Conservation (phyloP, 805 yeast species). For the Yamadazyma scolyti region DNA sequence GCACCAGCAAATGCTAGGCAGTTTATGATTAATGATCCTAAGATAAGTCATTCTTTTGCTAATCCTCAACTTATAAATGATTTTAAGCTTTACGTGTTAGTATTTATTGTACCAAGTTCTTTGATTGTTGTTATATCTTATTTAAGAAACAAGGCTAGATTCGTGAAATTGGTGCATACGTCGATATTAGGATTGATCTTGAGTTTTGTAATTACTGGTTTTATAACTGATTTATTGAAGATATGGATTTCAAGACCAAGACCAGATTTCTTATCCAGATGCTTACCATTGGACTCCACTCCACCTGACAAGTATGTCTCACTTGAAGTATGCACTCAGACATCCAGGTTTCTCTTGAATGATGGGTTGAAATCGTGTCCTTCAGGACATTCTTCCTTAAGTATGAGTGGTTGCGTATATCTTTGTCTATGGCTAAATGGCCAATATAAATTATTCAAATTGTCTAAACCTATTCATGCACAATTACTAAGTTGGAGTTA, state of each 20-base stretch:
- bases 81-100: constrained; percentile 24
- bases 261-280: constrained; percentile 41
- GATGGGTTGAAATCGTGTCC: constrained; percentile 43
- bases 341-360: constrained; percentile 23
- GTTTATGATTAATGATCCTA: constrained; percentile 23
- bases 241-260: constrained; percentile 39
- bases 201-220: constrained; percentile 25
- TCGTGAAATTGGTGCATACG: constrained; percentile 17
- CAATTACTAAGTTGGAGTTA: constrained; percentile 14
- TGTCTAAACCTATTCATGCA: neutral
- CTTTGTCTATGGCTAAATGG: constrained; percentile 30
- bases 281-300: constrained; percentile 26
- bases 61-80: constrained; percentile 27
- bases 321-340: constrained; percentile 25
- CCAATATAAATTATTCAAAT: constrained; percentile 15
- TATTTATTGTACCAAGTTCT: constrained; percentile 22
- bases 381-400: constrained; percentile 36
- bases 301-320: constrained; percentile 23
- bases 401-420: constrained; percentile 30
- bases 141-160: constrained; percentile 2
- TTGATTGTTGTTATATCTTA: constrained; percentile 13
- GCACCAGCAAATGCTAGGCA: constrained; percentile 26
- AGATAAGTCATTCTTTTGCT: constrained; percentile 29
- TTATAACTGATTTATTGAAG: constrained; percentile 35
- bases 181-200: constrained; percentile 28